Evolutionary conservation across 2,329 filamentous ascomycete species (phyloP).

Genomic region (Neocucurbitaria cava): DNA sequence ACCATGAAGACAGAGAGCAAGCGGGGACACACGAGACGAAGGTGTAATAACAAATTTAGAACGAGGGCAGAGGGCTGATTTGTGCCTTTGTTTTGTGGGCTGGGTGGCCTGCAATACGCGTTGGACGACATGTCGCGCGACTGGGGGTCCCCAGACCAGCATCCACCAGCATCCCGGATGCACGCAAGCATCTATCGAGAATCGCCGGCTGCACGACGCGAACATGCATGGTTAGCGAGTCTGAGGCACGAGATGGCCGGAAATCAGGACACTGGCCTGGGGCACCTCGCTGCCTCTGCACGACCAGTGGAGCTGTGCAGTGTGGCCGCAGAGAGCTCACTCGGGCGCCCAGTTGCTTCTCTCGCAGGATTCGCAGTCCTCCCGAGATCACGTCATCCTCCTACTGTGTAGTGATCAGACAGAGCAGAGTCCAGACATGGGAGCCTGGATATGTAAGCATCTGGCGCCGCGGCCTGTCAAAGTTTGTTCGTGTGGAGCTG

Average conservation of each 20-base stretch:
- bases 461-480: conserved; percentile 31
- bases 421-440: conserved; percentile 19
- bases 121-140: conserved; percentile 40
- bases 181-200: conserved; percentile 39
- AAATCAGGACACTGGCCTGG: conserved; percentile 16
- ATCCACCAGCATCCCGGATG: conserved; percentile 38
- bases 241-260: conserved; percentile 28
- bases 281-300: conserved; percentile 14
- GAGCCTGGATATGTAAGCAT: conserved; percentile 25
- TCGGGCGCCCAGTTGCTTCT: too few relatives aligned
- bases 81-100: conserved; percentile 44
- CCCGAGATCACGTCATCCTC: too few relatives aligned
- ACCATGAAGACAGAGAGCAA: conserved; percentile 24
- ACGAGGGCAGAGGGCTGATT: conserved; percentile 35
- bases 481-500: conserved; percentile 31
- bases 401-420: too few relatives aligned
- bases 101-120: conserved; percentile 38
- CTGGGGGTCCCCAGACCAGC: conserved; percentile 28
- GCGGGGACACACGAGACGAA: conserved; percentile 38
- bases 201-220: conserved; percentile 36
- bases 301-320: conserved; percentile 18
- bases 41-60: conserved; percentile 42
- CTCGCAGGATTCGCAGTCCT: too few relatives aligned
- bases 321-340: too few relatives aligned
- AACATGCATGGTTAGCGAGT: conserved; percentile 30